Base-by-base conservation (phyloP, 805 yeast species). In the Candida dendrica region DNA sequence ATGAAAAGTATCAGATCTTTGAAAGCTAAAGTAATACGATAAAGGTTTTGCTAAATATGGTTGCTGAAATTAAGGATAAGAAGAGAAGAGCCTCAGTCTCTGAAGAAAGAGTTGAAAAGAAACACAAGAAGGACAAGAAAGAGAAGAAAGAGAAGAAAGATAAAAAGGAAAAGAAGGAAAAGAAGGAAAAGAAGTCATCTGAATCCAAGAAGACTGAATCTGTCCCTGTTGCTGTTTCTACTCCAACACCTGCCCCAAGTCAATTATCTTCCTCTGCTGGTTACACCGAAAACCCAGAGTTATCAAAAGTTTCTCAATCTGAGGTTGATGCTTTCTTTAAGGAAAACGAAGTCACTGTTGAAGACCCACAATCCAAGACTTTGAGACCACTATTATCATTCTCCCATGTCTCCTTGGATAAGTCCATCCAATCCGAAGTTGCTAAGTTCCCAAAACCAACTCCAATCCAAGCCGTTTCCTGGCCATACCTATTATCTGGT, bases 391-490 rank as follows among this genome's bases (percentile, higher is more conserved):
- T 82, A 19, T 62, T 91, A 41, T 62, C 81, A 7, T 90, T 93
- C 55, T 67, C 69, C 29, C 77, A 81, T 30, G 69, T 91, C 19
- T 53, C 70, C 2, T 66, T 84, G 22, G 75, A 79, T 45, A 49
- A 74, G 2, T 69, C 75, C 40, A 75, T 90, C 45, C 74, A 73
- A 49, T 53, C 67, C n/a, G 79, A 75, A 37, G 71, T 91, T 37
- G 66, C 77, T 33, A 77, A 80, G 53, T 93, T 86, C 68, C 83
- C 87, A 14, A 81, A 79, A 53, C 99, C 98, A 42, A 90, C 98
- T 6, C 98, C 98, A 31, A 91, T 91, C 53, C 98, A 91, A 69
- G 76, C 96, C 27, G 87, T 79, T 36, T 76, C 97, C 8, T 93
- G 98, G 98, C 98, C 98, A 49, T 88, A 78, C 58, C 66, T 91